Evolutionary conservation across 148 eudicot species (phyloP).

Genomic region (Polygonum aviculare): DNA sequence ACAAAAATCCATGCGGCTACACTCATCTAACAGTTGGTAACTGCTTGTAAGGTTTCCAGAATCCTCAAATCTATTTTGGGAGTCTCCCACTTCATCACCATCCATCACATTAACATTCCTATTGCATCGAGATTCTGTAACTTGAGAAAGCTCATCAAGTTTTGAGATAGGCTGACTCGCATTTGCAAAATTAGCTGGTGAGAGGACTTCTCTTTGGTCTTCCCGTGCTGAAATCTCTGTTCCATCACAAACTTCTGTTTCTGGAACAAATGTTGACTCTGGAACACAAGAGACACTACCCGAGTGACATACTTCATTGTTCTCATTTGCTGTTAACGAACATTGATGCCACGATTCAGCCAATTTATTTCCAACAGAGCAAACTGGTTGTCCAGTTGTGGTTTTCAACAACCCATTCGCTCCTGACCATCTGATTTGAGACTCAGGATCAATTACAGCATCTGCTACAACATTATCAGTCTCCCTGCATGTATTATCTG

Average conservation of each 20-base stretch:
- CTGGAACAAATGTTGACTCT: constrained; percentile 84
- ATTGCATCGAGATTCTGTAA: constrained; percentile 17
- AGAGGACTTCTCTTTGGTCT: constrained; percentile 22
- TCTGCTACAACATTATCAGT: constrained; percentile 8
- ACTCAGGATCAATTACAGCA: constrained; percentile 20
- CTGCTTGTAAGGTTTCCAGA: constrained; percentile 38
- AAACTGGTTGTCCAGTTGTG: constrained; percentile 13
- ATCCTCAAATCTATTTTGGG: constrained; percentile 39
- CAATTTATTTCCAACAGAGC: constrained; percentile 14
- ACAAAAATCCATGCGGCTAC: constrained; percentile 74
- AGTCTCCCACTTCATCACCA: constrained; percentile 63
- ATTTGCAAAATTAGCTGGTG: constrained; percentile 19
- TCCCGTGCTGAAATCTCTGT: constrained; percentile 25
- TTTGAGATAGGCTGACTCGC: constrained; percentile 15
- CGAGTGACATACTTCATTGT: constrained; percentile 35
- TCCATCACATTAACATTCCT: constrained; percentile 17
- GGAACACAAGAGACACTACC: constrained; percentile 59
- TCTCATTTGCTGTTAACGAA: constrained; percentile 23
- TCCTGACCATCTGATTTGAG: constrained; percentile 19
- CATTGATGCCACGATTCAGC: constrained; percentile 24
- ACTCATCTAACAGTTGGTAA: constrained; percentile 72
- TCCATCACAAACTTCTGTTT: constrained; percentile 53
- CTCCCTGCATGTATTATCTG: constrained; percentile 17
- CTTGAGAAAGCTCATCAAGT: constrained; percentile 19
- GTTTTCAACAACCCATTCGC: constrained; percentile 22